Evolutionary conservation across 306 rosid species (phyloP).

Genomic region (Prinsepia uniflora): DNA sequence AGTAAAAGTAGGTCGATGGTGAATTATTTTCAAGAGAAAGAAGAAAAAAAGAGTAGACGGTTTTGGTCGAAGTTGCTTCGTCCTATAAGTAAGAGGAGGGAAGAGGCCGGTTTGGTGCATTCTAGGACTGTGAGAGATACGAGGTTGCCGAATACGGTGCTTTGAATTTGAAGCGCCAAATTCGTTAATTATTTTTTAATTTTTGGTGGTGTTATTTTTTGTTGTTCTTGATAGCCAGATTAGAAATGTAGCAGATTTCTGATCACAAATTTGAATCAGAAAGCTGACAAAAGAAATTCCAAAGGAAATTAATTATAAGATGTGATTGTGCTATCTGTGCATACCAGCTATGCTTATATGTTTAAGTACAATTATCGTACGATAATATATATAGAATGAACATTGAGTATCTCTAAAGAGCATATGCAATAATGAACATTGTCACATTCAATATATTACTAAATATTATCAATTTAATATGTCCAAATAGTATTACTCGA

Average conservation of each 20-base stretch:
- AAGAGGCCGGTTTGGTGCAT: conserved; percentile 27
- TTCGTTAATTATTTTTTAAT: neutral
- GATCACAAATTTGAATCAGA: conserved; percentile 5
- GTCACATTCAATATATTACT: no score
- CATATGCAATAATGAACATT: no score
- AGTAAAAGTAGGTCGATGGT: conserved; percentile 54
- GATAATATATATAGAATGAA: no score
- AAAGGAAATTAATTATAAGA: neutral
- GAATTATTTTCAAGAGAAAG: conserved; percentile 28
- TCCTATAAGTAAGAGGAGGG: conserved; percentile 39
- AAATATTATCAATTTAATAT: no score
- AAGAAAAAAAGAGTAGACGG: conserved; percentile 32
- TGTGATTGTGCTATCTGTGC: neutral
- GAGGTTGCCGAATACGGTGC: conserved; percentile 4
- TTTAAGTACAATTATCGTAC: neutral
- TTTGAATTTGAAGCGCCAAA: neutral
- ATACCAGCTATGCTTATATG: neutral
- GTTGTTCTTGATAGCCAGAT: neutral
- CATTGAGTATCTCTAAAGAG: no score
- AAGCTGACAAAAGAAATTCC: neutral
- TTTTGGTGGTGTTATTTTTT: neutral
- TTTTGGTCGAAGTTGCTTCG: conserved; percentile 65
- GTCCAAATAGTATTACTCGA: no score
- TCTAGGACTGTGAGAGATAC: conserved; percentile 35
- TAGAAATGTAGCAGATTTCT: conserved; percentile 6